Percentiles rank a stretch among this genome's conserved stretches.
Conservation (phyloP, 805 yeast genomes). For the Yamadazyma kitorensis region DNA sequence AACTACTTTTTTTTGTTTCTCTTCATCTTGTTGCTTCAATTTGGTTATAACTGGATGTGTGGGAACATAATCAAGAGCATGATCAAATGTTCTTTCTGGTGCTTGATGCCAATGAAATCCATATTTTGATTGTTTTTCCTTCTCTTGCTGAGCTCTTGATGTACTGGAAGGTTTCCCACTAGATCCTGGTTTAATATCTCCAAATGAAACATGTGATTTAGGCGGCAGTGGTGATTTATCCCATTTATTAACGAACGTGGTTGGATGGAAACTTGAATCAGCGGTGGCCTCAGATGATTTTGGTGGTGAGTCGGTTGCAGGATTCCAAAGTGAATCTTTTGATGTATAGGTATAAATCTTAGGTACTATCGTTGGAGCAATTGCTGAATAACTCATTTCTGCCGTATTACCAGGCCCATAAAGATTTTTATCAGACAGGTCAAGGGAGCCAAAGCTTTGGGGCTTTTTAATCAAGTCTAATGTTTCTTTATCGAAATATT, state of each 20-base stretch:
- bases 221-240: constrained; percentile 15
- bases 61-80: constrained; percentile 26
- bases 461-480: constrained; percentile 3
- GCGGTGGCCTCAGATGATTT: constrained; percentile 3
- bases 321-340: constrained; percentile 40
- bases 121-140: constrained; percentile 11
- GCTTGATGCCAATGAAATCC: constrained; percentile 16
- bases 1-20: not conserved
- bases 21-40: constrained; percentile 2
- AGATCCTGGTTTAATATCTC: not conserved
- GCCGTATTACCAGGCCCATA: not conserved
- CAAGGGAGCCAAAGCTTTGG: not conserved
- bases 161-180: not conserved
- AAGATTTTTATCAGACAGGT: not conserved
- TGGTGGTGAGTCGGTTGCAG: constrained; percentile 44
- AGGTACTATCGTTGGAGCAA: not conserved
- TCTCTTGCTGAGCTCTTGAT: constrained; percentile 1
- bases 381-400: not conserved
- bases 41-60: constrained; percentile 17
- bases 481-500: constrained; percentile 17
- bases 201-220: constrained; percentile 1
- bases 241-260: constrained; percentile 24
- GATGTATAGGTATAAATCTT: constrained; percentile 12
- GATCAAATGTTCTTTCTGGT: constrained; percentile 32
- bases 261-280: constrained; percentile 1